phyloP scores from a whole-genome alignment of 345 rosid species.

The Abelmoschus esculentus region DNA sequence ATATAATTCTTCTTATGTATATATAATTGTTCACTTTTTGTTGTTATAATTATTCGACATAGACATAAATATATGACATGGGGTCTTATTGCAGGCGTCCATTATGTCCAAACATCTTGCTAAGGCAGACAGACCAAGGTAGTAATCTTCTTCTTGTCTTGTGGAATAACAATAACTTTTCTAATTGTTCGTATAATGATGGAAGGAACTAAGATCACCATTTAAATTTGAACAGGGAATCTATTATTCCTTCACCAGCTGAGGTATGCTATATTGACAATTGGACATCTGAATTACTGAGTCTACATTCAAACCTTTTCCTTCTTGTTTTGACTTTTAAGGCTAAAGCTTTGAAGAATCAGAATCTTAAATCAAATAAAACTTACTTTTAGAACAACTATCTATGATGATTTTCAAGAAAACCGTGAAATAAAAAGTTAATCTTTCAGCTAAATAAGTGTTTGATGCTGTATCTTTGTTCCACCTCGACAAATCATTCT shows the following conservation, averaged over 20 bases:
- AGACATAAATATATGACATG: not conserved
- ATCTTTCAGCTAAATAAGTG: not conserved
- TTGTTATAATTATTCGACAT: slow-evolving; percentile 1
- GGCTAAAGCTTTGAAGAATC: not conserved
- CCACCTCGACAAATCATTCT: too few relatives aligned
- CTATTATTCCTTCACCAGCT: slow-evolving; percentile 39
- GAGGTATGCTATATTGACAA: slow-evolving; percentile 36
- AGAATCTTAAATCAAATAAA: not conserved
- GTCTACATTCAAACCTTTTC: not conserved
- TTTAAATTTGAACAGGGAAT: slow-evolving; percentile 49
- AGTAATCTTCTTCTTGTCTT: slow-evolving; percentile 11
- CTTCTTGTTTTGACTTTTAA: too few relatives aligned
- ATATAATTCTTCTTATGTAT: too few relatives aligned
- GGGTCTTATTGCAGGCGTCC: slow-evolving; percentile 58
- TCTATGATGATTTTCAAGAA: not conserved
- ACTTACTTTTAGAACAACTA: not conserved
- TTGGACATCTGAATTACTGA: not conserved
- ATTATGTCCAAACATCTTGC: slow-evolving; percentile 86
- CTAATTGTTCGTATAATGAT: slow-evolving; percentile 1
- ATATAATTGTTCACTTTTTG: not conserved
- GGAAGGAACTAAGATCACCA: slow-evolving; percentile 9
- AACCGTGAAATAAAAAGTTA: not conserved
- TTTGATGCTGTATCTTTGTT: too few relatives aligned
- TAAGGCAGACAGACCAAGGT: slow-evolving; percentile 77
- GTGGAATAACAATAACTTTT: not conserved